Conservation (phyloP, 108 stramenopile genomes). For the Nitzschia palea region DNA sequence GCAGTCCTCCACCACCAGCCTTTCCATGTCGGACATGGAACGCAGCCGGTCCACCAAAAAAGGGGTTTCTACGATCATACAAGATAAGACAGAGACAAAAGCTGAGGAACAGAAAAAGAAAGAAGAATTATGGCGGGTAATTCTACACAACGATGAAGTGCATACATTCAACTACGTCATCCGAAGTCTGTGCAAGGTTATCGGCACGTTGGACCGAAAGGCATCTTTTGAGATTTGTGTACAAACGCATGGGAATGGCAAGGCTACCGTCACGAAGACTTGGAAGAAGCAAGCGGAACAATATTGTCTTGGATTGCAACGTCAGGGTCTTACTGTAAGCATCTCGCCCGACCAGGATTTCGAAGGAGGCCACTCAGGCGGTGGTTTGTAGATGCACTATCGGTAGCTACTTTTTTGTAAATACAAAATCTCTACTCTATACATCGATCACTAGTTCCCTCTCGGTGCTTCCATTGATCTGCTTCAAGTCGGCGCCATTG, state of each 20-base stretch:
- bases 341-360: conserved; percentile 91
- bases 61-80: conserved; percentile 63
- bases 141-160: conserved; percentile 96
- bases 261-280: conserved; percentile 87
- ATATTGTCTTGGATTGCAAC: conserved; percentile 84
- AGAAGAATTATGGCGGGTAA: conserved; percentile 83
- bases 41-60: conserved; percentile 54
- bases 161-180: conserved; percentile 97
- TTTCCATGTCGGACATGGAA: conserved; percentile 53
- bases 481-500: not conserved
- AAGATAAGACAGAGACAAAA: conserved; percentile 77
- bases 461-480: conserved; percentile 8
- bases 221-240: conserved; percentile 92
- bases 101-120: conserved; percentile 70
- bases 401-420: not conserved
- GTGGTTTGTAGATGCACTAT: conserved; percentile 43
- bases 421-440: conserved; percentile 3
- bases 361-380: conserved; percentile 73
- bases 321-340: conserved; percentile 90
- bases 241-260: conserved; percentile 89
- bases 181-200: conserved; percentile 82
- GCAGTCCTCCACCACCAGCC: conserved; percentile 19
- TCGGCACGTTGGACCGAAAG: conserved; percentile 83
- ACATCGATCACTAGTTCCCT: conserved; percentile 37
- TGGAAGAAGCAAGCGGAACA: conserved; percentile 93